Percentiles rank a stretch among this genome's conserved stretches.
Evolutionary conservation across 495 filamentous ascomycete species (phyloP).

Genomic region (Choiromyces venosus): DNA sequence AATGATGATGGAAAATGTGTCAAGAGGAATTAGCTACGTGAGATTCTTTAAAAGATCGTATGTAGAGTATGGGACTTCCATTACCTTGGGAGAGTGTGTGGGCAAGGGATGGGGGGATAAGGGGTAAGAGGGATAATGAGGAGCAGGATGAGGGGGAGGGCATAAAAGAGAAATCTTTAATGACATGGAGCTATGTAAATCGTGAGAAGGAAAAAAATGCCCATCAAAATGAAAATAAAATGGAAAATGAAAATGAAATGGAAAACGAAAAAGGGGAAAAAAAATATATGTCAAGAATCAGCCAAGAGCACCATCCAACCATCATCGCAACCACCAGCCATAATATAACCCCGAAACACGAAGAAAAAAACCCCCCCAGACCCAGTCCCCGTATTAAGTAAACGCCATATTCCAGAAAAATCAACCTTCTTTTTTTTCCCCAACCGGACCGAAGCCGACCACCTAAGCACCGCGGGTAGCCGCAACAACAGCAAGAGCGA

Average conservation of each 20-base stretch:
- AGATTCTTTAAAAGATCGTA: background rate
- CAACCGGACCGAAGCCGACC: background rate
- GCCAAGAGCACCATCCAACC: slow-evolving; percentile 14
- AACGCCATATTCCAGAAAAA: background rate
- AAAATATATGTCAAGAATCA: slow-evolving; percentile 1
- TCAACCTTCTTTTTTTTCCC: no score
- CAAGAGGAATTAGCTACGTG: background rate
- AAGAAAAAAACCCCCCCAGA: background rate
- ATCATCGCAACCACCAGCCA: slow-evolving; percentile 1
- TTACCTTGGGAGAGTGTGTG: background rate
- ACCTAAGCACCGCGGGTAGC: slow-evolving; percentile 22
- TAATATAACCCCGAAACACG: background rate
- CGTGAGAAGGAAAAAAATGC: background rate
- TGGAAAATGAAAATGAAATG: background rate
- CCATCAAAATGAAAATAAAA: no score
- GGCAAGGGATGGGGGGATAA: background rate
- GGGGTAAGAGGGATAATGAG: background rate
- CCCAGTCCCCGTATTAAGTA: background rate
- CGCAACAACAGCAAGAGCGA: slow-evolving; percentile 43
- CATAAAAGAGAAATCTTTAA: background rate
- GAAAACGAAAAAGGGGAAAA: background rate
- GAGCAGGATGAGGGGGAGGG: background rate
- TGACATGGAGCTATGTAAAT: background rate
- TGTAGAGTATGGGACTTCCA: background rate
- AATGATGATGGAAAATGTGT: background rate